Base-by-base conservation (phyloP, 225 moss, liverwort and hornwort genomes). In the Rhytidiadelphus loreus region DNA sequence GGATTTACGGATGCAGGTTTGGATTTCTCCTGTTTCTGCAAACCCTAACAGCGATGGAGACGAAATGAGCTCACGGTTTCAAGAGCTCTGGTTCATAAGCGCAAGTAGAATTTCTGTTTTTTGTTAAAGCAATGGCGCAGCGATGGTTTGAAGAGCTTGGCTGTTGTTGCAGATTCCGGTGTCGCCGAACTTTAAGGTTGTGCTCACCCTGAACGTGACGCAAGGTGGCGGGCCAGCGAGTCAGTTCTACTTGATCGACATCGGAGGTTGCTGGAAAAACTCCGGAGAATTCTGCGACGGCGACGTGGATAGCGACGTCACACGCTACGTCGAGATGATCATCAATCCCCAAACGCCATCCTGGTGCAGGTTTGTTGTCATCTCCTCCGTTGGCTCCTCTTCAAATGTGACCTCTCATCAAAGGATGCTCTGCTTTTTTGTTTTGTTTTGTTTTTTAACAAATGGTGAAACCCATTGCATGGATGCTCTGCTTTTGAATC, bases 181-280 rank as follows among this genome's bases (percentile, higher is more conserved):
- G 57, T 95, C 96, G 74, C 98, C 98, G 37, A 86, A 96, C 59
- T 98, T 98, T 82, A 98, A 86, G 88, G 96, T 98, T 72, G 87
- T 90, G 71, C 84, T 98, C 83, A 98, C 96, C 9, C 86, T 98
- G 82, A 92, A 98, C 62, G 95, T 98, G 35, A 91, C 91, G 22
- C 90, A 90, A 90, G 98, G 98, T 72, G 98, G 98, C 41, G 98
- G 98, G 17, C 91, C 95, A 29, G 88, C 89, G 30, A 98, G 98
- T 90, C 98, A 96, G 41, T 98, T 98, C 86, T 98, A 98, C 88
- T 93, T 98, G 83, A 87, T 98, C 84, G 98, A 98, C 85, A 95
- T 98, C 6, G 96, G 98, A 19, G 98, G 98, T 41, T 98, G 98
- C 89, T 98, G 98, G 98, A 98, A 98, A 85, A 98, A 98, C 85